phyloP scores from a whole-genome alignment of 345 rosid genomes.

The Nephelium lappaceum region DNA sequence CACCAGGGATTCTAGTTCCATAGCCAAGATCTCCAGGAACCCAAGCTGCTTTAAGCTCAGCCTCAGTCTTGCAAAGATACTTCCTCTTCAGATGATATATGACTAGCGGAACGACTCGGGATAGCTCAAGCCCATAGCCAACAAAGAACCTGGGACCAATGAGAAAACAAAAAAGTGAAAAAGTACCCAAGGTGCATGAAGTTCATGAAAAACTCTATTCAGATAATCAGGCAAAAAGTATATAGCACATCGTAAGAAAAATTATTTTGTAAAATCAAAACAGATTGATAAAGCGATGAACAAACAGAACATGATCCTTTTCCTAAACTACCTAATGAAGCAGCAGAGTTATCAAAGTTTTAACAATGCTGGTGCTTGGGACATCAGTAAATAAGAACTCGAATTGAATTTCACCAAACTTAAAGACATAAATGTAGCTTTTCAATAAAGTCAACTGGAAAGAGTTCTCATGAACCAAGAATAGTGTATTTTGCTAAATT shows the following conservation, averaged over 20 bases:
- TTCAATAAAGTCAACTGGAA: not conserved
- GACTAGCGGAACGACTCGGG: constrained; percentile 76
- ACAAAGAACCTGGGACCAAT: constrained; percentile 65
- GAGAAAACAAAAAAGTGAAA: not conserved
- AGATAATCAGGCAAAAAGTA: constrained; percentile 7
- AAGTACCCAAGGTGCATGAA: not conserved
- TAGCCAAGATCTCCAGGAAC: constrained; percentile 71
- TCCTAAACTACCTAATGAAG: not conserved
- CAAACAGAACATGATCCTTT: not conserved
- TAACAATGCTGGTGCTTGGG: too few species aligned
- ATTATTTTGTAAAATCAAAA: not conserved
- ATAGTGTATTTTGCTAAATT: not conserved
- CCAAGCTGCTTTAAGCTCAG: constrained; percentile 85
- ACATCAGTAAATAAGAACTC: not conserved
- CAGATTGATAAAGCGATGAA: not conserved
- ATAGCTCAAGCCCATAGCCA: constrained; percentile 88
- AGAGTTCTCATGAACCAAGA: not conserved
- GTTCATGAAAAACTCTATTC: not conserved
- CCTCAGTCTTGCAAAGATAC: constrained; percentile 89
- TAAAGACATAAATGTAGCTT: not conserved
- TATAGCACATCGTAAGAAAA: not conserved
- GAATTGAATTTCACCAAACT: not conserved
- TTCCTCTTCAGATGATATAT: constrained; percentile 84
- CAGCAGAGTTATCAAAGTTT: not conserved
- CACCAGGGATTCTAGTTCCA: constrained; percentile 73